A percentile compares a stretch with the other conserved stretches of the same genome.
phyloP scores from a whole-genome alignment of 345 rosid genomes.

The Lumnitzera littorea region DNA sequence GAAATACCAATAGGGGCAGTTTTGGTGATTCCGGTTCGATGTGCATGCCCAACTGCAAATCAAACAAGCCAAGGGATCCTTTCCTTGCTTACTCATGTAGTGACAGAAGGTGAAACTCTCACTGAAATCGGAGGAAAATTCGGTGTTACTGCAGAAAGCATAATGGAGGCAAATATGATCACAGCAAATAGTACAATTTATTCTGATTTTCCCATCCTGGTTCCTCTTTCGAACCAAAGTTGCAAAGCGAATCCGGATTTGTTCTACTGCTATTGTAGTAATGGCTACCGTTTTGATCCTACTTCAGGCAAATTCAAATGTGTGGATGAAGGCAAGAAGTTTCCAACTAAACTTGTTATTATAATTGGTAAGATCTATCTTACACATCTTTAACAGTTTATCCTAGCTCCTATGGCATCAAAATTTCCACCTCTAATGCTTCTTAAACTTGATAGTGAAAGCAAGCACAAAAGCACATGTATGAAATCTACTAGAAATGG shows the following conservation, averaged over 20 bases:
- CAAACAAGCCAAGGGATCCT: constrained; percentile 38
- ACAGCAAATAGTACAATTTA: constrained; percentile 12
- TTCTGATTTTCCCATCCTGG: constrained; percentile 48
- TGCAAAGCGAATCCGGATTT: constrained; percentile 3
- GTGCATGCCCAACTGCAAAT: constrained; percentile 25
- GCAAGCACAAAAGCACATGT: too few relatives aligned
- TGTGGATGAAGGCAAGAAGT: too few relatives aligned
- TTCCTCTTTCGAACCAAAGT: constrained; percentile 32
- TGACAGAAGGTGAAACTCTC: constrained; percentile 30
- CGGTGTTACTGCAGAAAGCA: constrained; percentile 13
- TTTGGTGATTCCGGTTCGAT: constrained; percentile 16
- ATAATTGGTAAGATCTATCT: too few relatives aligned
- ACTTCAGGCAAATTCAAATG: too few relatives aligned
- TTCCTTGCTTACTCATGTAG: constrained; percentile 36
- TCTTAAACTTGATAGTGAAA: too few relatives aligned
- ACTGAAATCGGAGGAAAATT: constrained; percentile 39
- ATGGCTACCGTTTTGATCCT: neutral
- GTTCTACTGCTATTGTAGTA: constrained; percentile 6
- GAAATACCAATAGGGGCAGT: constrained; percentile 4
- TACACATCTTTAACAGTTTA: too few relatives aligned
- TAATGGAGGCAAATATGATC: constrained; percentile 46
- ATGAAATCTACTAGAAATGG: too few relatives aligned
- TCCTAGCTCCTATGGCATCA: too few relatives aligned
- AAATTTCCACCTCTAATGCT: too few relatives aligned
- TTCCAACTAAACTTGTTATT: too few relatives aligned